These are phyloP conservation scores for Blastomyces gilchristii DNA, from an alignment of 2,329 filamentous ascomycete genomes.

Conservation along the genomic window DNA sequence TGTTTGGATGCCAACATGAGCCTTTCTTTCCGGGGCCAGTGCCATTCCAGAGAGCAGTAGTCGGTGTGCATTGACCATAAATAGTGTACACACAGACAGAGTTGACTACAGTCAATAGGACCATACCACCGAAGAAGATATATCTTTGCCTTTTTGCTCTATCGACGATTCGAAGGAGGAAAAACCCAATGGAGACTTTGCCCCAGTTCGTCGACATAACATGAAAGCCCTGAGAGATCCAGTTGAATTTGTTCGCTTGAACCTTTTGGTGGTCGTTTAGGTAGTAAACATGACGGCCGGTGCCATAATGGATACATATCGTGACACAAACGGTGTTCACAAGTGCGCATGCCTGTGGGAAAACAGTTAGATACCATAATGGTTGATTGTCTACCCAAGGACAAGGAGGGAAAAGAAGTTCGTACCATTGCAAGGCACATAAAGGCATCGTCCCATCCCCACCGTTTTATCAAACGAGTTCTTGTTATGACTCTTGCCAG, in stretches of 20 bases:
- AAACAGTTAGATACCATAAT: background rate
- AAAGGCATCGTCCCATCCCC: constrained; percentile 14
- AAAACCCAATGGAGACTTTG: constrained; percentile 13
- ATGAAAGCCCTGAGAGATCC: constrained; percentile 12
- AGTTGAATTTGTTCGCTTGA: constrained; percentile 14
- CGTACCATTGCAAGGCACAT: constrained; percentile 14
- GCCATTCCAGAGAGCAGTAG: constrained; percentile 9
- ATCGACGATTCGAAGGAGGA: constrained; percentile 12
- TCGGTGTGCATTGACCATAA: constrained; percentile 11
- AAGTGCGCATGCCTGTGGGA: constrained; percentile 6
- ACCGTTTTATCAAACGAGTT: constrained; percentile 9
- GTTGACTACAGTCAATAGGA: constrained; percentile 11
- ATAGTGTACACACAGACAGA: constrained; percentile 9
- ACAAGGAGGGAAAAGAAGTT: background rate
- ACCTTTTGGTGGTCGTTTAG: constrained; percentile 7
- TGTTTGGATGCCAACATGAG: constrained; percentile 9
- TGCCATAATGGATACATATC: constrained; percentile 10
- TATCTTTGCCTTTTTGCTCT: constrained; percentile 8
- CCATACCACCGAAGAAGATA: constrained; percentile 9
- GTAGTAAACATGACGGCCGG: constrained; percentile 11
- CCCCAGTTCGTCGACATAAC: constrained; percentile 14
- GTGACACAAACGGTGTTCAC: constrained; percentile 7
- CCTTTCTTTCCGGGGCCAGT: constrained; percentile 1
- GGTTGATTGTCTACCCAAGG: background rate
- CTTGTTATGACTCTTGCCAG: constrained; percentile 10